Percentiles rank a stretch among this genome's conserved stretches.
phyloP scores from a whole-genome alignment of 495 filamentous ascomycete species.

The Penicillium mononematosum region DNA sequence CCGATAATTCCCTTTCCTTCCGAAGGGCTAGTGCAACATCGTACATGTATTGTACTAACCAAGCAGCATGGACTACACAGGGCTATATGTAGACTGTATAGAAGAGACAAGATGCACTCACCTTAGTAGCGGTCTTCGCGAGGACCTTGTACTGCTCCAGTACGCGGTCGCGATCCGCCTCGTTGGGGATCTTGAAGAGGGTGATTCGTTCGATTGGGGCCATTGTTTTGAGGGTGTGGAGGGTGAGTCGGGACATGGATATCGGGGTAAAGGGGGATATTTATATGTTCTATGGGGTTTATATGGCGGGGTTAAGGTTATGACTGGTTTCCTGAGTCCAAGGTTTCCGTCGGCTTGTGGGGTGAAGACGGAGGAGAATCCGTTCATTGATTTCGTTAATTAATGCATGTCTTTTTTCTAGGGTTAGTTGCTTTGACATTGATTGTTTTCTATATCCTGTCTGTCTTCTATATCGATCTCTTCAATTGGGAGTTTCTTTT shows the following conservation, averaged over 20 bases:
- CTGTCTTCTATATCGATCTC: neutral
- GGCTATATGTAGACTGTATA: too few species aligned
- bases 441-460: neutral
- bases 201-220: conserved; percentile 55
- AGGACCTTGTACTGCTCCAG: conserved; percentile 52
- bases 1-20: neutral
- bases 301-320: neutral
- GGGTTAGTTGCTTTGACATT: neutral
- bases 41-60: neutral
- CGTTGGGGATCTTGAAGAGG: conserved; percentile 58
- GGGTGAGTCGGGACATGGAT: neutral
- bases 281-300: conserved; percentile 2
- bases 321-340: neutral
- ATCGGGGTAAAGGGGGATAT: neutral
- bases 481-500: neutral
- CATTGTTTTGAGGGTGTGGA: conserved; percentile 26
- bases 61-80: neutral
- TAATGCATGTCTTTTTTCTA: too few species aligned
- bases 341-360: conserved; percentile 11
- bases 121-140: conserved; percentile 52
- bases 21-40: neutral
- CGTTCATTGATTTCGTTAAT: neutral
- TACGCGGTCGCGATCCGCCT: conserved; percentile 42
- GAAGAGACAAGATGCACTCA: conserved; percentile 14
- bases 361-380: too few species aligned